Evolutionary conservation across 345 rosid genomes (phyloP).

Genomic region (Melaleuca alternifolia): DNA sequence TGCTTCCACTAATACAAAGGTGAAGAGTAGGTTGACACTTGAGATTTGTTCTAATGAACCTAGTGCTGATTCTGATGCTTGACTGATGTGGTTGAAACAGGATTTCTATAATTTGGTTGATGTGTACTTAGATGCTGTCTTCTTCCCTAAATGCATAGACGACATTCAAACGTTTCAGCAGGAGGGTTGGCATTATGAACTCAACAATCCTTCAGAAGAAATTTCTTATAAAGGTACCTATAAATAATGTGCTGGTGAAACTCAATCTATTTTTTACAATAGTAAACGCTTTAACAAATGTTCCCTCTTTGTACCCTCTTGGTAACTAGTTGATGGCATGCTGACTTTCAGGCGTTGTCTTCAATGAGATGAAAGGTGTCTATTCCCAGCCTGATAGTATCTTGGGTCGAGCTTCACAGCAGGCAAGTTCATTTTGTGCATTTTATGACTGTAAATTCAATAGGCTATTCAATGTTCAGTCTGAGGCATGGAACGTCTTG

Average conservation of each 20-base stretch:
- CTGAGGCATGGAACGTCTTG: not conserved
- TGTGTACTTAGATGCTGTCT: slow-evolving; percentile 95
- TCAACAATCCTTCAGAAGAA: slow-evolving; percentile 74
- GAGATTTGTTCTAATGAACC: not conserved
- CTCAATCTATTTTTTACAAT: not conserved
- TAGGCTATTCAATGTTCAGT: not conserved
- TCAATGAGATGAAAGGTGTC: slow-evolving; percentile 98
- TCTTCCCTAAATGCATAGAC: slow-evolving; percentile 92
- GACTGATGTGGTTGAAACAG: slow-evolving; percentile 18
- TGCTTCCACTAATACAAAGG: slow-evolving; percentile 94
- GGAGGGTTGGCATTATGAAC: slow-evolving; percentile 99
- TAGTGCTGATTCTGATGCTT: not conserved
- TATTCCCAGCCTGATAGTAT: slow-evolving; percentile 97
- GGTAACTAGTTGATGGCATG: not conserved
- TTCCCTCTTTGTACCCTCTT: too few species aligned
- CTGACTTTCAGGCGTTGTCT: slow-evolving; percentile 74
- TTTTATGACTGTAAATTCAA: not conserved
- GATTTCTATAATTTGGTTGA: slow-evolving; percentile 95
- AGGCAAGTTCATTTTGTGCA: slow-evolving; percentile 32
- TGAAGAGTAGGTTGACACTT: slow-evolving; percentile 9
- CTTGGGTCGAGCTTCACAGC: slow-evolving; percentile 68
- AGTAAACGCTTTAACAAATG: not conserved
- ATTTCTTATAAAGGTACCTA: slow-evolving; percentile 78
- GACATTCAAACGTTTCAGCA: slow-evolving; percentile 89
- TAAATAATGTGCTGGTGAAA: not conserved